phyloP scores from a whole-genome alignment of 179 eudicot genomes.

The Silene noctiflora region DNA sequence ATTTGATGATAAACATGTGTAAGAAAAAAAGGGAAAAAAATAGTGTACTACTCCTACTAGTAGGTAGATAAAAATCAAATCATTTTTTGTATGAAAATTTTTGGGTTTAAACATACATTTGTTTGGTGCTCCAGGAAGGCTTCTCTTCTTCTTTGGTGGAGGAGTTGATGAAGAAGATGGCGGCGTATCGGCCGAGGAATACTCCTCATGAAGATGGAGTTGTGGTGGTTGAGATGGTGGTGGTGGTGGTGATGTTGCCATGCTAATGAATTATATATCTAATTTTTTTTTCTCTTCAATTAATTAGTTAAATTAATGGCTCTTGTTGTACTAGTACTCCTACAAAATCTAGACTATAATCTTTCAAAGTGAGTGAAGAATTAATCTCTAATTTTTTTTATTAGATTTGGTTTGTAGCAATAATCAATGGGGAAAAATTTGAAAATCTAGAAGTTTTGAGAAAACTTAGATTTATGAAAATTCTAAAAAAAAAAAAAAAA shows the following conservation, averaged over 20 bases:
- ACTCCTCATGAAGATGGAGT: slow-evolving; percentile 8
- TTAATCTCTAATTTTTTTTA: slow-evolving; percentile 30
- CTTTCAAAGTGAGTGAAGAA: slow-evolving; percentile 10
- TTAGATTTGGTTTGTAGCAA: slow-evolving; percentile 13
- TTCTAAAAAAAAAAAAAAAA: slow-evolving; percentile 7
- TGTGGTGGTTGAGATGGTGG: slow-evolving; percentile 8
- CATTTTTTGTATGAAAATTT: not conserved
- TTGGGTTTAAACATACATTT: slow-evolving; percentile 34
- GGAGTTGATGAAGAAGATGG: slow-evolving; percentile 29
- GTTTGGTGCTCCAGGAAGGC: slow-evolving; percentile 64
- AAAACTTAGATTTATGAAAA: slow-evolving; percentile 25
- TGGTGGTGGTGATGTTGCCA: slow-evolving; percentile 26
- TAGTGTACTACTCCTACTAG: too few species aligned
- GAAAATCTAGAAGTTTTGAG: slow-evolving; percentile 13
- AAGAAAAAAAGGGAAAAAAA: not conserved
- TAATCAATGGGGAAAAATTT: slow-evolving; percentile 13
- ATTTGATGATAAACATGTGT: slow-evolving; percentile 15
- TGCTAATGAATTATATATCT: not conserved
- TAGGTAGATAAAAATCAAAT: not conserved
- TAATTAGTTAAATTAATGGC: not conserved
- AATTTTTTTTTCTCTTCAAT: not conserved
- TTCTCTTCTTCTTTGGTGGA: slow-evolving; percentile 51
- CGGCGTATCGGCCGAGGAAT: slow-evolving; percentile 13
- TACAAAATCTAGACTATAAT: slow-evolving; percentile 26
- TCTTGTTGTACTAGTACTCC: slow-evolving; percentile 5